Conservation (phyloP, 306 rosid genomes). For the Macrotyloma uniflorum region DNA sequence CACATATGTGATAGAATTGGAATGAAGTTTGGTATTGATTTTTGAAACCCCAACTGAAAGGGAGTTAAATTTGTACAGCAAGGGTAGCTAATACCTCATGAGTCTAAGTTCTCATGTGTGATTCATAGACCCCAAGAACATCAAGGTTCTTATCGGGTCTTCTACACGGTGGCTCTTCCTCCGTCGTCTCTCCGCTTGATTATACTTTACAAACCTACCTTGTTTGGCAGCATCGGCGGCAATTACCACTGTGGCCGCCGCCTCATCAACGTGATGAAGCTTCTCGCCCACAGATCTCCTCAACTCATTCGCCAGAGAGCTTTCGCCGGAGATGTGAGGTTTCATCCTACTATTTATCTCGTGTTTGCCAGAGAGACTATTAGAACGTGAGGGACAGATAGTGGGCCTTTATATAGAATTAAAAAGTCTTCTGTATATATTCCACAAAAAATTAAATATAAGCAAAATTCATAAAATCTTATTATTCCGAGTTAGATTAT, state of each 20-base stretch:
- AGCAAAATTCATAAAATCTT: too few species aligned
- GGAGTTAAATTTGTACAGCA: background rate
- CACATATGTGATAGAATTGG: too few species aligned
- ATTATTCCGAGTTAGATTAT: too few species aligned
- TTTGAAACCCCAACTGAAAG: background rate
- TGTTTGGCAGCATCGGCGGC: slow-evolving; percentile 22
- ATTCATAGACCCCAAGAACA: slow-evolving; percentile 50
- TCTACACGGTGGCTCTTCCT: slow-evolving; percentile 39
- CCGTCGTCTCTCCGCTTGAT: slow-evolving; percentile 31
- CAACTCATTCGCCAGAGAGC: slow-evolving; percentile 29
- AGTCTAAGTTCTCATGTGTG: slow-evolving; percentile 37
- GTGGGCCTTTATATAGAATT: slow-evolving; percentile 40
- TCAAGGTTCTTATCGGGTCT: slow-evolving; percentile 52
- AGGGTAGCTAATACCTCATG: background rate
- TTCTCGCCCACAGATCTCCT: slow-evolving; percentile 34
- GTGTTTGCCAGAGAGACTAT: slow-evolving; percentile 14
- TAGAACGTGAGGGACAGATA: background rate
- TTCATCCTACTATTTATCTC: slow-evolving; percentile 34
- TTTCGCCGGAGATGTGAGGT: slow-evolving; percentile 40
- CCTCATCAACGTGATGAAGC: slow-evolving; percentile 35
- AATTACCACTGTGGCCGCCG: background rate
- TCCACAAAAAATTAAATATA: too few species aligned
- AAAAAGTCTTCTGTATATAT: background rate
- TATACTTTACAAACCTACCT: slow-evolving; percentile 3
- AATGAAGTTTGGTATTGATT: background rate